Conservation (phyloP, 345 rosid species). For the Gynandropsis gynandra region DNA sequence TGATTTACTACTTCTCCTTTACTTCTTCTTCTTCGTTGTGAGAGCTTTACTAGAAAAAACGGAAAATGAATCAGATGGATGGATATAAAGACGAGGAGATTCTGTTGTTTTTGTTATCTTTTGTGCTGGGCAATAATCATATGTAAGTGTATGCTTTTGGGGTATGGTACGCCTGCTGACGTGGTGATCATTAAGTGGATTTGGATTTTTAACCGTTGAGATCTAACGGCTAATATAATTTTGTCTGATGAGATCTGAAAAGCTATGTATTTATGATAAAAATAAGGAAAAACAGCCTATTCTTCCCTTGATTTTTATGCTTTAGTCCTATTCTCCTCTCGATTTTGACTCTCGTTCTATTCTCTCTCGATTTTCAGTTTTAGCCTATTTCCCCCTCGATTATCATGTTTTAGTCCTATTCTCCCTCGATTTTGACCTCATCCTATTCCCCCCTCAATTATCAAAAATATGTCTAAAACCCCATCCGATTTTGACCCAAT, state of each 20-base stretch:
- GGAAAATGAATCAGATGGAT: conserved; percentile 10
- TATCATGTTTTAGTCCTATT: no score
- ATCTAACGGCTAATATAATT: neutral
- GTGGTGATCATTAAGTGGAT: conserved; percentile 3
- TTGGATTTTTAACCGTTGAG: conserved; percentile 15
- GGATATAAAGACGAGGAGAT: conserved; percentile 19
- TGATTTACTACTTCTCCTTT: neutral
- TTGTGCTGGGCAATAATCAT: conserved; percentile 11
- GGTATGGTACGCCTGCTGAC: conserved; percentile 12
- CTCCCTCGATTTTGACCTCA: no score
- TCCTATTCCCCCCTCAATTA: no score
- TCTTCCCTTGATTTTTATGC: no score
- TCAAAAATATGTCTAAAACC: no score
- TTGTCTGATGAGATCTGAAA: neutral
- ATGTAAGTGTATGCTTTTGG: conserved; percentile 12
- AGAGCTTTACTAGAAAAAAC: conserved; percentile 18
- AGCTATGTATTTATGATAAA: conserved; percentile 6
- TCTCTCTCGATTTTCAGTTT: no score
- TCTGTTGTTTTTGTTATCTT: conserved; percentile 5
- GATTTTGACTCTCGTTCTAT: no score
- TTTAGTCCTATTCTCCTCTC: no score
- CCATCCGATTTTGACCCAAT: no score
- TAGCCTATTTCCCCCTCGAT: no score
- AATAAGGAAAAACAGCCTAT: no score
- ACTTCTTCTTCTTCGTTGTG: conserved; percentile 19